Percentiles rank a stretch among this genome's conserved stretches.
These are phyloP conservation scores for Saturnispora sekii DNA, from an alignment of 805 yeast species.

Conservation along the genomic window DNA sequence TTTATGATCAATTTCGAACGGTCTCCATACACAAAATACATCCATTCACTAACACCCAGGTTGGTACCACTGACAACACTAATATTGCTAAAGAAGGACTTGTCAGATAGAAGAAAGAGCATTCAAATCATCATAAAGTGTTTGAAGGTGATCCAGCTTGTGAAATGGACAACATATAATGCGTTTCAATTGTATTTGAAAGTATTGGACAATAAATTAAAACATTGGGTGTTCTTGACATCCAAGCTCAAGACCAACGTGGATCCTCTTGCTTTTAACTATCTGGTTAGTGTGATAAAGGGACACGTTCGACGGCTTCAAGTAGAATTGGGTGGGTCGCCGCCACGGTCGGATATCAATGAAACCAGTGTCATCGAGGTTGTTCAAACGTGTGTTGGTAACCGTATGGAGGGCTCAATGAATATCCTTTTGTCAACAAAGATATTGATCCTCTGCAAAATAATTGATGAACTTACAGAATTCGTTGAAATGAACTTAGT, in stretches of 20 bases:
- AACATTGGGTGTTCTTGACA: neutral
- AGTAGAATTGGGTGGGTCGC: conserved; percentile 2
- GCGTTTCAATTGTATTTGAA: conserved; percentile 1
- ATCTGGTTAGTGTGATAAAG: conserved; percentile 1
- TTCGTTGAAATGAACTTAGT: conserved; percentile 1
- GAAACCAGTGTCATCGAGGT: neutral
- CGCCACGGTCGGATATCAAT: neutral
- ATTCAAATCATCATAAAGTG: neutral
- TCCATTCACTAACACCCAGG: conserved; percentile 3
- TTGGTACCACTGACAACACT: neutral
- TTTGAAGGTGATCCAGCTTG: neutral
- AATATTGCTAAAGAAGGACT: neutral
- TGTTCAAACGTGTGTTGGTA: neutral
- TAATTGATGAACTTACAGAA: neutral
- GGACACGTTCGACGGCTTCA: conserved; percentile 3
- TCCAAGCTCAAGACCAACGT: neutral
- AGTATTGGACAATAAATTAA: conserved; percentile 2
- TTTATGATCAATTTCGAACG: conserved; percentile 1
- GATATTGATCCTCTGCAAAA: neutral
- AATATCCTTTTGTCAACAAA: conserved; percentile 1
- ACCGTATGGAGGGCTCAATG: neutral
- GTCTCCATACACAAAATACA: conserved; percentile 1
- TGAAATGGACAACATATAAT: neutral
- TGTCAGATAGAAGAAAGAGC: neutral
- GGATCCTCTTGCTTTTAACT: neutral